These are phyloP conservation scores for Talaromyces atroroseus DNA, from an alignment of 2,329 filamentous ascomycete genomes.

Conservation along the genomic window DNA sequence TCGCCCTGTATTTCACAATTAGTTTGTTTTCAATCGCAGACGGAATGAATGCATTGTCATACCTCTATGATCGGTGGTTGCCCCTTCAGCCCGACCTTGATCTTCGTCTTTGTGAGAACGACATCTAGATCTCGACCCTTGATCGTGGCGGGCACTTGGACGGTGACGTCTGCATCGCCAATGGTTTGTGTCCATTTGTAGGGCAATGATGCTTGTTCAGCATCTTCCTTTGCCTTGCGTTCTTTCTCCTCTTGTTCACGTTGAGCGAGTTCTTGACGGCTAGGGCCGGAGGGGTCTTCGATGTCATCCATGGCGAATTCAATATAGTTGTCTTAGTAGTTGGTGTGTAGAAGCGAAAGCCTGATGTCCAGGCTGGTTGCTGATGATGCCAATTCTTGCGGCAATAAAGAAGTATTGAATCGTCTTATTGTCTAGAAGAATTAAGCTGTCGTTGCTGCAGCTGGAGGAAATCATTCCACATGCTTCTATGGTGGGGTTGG, in stretches of 20 bases:
- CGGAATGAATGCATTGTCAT: conserved; percentile 14
- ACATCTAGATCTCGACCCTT: conserved; percentile 81
- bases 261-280: conserved; percentile 36
- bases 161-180: conserved; percentile 73
- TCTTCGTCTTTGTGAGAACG: conserved; percentile 69
- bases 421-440: not conserved
- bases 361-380: not conserved
- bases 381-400: not conserved
- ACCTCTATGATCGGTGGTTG: conserved; percentile 80
- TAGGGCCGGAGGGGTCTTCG: conserved; percentile 23
- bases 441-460: not conserved
- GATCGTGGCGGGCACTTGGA: conserved; percentile 72
- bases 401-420: not conserved
- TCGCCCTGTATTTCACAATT: conserved; percentile 58
- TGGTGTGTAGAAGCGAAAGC: not conserved
- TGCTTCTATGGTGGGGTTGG: conserved; percentile 8
- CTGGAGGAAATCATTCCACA: not conserved
- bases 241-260: conserved; percentile 53
- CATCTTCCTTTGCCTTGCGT: conserved; percentile 65
- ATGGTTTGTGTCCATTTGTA: conserved; percentile 98
- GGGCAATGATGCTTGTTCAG: conserved; percentile 83
- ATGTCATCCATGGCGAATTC: conserved; percentile 18
- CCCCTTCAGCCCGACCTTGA: conserved; percentile 81
- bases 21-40: not conserved
- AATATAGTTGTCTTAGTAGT: not conserved